These are phyloP conservation scores for Naganishia randhawae DNA, from an alignment of 768 basidiomycete species.

Conservation along the genomic window DNA sequence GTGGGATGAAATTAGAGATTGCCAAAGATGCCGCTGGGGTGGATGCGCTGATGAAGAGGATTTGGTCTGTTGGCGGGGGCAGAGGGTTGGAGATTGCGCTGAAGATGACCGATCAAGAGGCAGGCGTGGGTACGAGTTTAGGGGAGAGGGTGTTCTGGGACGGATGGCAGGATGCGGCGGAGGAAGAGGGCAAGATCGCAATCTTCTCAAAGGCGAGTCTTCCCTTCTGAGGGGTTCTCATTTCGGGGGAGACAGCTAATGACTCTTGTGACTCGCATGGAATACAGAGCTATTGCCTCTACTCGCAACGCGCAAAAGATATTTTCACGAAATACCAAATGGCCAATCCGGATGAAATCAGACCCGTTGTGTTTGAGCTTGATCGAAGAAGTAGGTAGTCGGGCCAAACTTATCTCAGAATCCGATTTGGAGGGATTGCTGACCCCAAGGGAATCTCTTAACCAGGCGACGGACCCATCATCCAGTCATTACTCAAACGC, in stretches of 20 bases:
- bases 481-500: slow-evolving; percentile 44
- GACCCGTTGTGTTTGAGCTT: slow-evolving; percentile 48
- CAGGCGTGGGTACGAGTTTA: slow-evolving; percentile 1
- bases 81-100: slow-evolving; percentile 5
- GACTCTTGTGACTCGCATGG: neutral
- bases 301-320: slow-evolving; percentile 47
- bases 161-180: slow-evolving; percentile 20
- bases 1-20: slow-evolving; percentile 1
- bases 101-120: neutral
- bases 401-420: neutral
- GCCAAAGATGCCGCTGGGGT: slow-evolving; percentile 1
- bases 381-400: slow-evolving; percentile 49
- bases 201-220: slow-evolving; percentile 48
- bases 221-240: neutral
- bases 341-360: slow-evolving; percentile 25
- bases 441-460: neutral
- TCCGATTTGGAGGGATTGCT: neutral
- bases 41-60: slow-evolving; percentile 17
- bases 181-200: slow-evolving; percentile 25
- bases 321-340: slow-evolving; percentile 43
- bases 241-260: neutral
- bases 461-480: slow-evolving; percentile 41
- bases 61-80: slow-evolving; percentile 2
- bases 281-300: slow-evolving; percentile 50
- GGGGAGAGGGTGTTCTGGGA: slow-evolving; percentile 15